phyloP scores from a whole-genome alignment of 441 rosid species.

The Arabidopsis lyrata region DNA sequence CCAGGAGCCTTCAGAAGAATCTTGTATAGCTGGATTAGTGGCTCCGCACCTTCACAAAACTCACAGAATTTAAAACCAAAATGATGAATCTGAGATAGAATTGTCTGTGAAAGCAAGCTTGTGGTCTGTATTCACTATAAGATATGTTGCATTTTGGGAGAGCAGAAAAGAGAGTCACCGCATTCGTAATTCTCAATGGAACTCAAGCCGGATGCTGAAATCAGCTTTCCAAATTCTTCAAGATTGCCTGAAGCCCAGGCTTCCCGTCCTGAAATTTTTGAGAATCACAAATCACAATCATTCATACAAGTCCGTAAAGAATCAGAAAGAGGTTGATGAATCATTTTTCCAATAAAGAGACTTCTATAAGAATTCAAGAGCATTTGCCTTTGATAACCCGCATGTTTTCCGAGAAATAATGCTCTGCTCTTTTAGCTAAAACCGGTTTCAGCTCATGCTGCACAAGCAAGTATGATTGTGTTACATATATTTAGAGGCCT shows the following conservation, averaged over 20 bases:
- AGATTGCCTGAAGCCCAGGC: slow-evolving; percentile 83
- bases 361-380: slow-evolving; percentile 20
- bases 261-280: slow-evolving; percentile 65
- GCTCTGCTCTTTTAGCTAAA: slow-evolving; percentile 91
- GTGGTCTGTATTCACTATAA: slow-evolving; percentile 1
- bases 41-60: slow-evolving; percentile 74
- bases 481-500: slow-evolving; percentile 12
- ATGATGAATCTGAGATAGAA: background rate
- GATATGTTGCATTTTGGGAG: background rate
- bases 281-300: background rate
- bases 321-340: slow-evolving; percentile 10
- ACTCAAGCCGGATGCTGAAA: slow-evolving; percentile 92
- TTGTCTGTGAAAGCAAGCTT: slow-evolving; percentile 1
- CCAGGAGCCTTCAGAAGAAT: slow-evolving; percentile 82
- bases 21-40: slow-evolving; percentile 75
- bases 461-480: slow-evolving; percentile 26
- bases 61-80: slow-evolving; percentile 16
- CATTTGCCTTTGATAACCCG: slow-evolving; percentile 76
- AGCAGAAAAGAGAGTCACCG: slow-evolving; percentile 51
- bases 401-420: slow-evolving; percentile 85
- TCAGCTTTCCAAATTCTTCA: slow-evolving; percentile 76
- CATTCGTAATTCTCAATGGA: slow-evolving; percentile 93
- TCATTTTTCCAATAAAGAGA: background rate
- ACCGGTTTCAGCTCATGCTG: slow-evolving; percentile 64
- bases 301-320: slow-evolving; percentile 14